These are phyloP conservation scores for Phytophthora pisi DNA, from an alignment of 352 stramenopile genomes.

Conservation along the genomic window DNA sequence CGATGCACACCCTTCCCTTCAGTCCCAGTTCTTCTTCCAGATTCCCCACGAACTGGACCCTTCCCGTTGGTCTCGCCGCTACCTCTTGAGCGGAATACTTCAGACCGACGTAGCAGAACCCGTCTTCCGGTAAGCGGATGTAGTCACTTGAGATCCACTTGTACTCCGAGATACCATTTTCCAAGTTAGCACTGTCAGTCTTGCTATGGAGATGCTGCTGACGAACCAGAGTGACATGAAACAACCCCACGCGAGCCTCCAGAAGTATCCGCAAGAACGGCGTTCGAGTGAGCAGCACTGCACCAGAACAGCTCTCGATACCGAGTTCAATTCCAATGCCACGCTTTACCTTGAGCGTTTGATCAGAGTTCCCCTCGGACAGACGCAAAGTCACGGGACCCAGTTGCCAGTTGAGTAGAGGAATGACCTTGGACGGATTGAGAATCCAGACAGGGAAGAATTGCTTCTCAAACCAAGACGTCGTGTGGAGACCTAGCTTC, in stretches of 20 bases:
- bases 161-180: slow-evolving; percentile 22
- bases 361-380: slow-evolving; percentile 32
- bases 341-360: slow-evolving; percentile 12
- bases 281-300: slow-evolving; percentile 41
- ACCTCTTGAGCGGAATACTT: slow-evolving; percentile 49
- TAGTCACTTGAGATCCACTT: slow-evolving; percentile 70
- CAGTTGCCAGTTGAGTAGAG: slow-evolving; percentile 67
- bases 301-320: slow-evolving; percentile 54
- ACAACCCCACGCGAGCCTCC: slow-evolving; percentile 61
- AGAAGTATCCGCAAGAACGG: slow-evolving; percentile 50
- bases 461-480: slow-evolving; percentile 35
- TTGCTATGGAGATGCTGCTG: slow-evolving; percentile 13
- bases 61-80: slow-evolving; percentile 17
- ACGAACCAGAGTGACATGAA: slow-evolving; percentile 48
- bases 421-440: slow-evolving; percentile 33
- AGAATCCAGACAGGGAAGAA: slow-evolving; percentile 30
- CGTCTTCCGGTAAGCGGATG: slow-evolving; percentile 65
- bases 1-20: slow-evolving; percentile 65
- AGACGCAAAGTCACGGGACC: slow-evolving; percentile 50
- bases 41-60: slow-evolving; percentile 25
- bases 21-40: slow-evolving; percentile 50
- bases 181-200: slow-evolving; percentile 2
- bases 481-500: slow-evolving; percentile 17
- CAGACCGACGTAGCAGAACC: slow-evolving; percentile 74
- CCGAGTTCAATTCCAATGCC: slow-evolving; percentile 48